Percentiles rank a stretch among this genome's conserved stretches.
Conservation (phyloP, 352 stramenopile genomes). For the Pythium pyrilobum region DNA sequence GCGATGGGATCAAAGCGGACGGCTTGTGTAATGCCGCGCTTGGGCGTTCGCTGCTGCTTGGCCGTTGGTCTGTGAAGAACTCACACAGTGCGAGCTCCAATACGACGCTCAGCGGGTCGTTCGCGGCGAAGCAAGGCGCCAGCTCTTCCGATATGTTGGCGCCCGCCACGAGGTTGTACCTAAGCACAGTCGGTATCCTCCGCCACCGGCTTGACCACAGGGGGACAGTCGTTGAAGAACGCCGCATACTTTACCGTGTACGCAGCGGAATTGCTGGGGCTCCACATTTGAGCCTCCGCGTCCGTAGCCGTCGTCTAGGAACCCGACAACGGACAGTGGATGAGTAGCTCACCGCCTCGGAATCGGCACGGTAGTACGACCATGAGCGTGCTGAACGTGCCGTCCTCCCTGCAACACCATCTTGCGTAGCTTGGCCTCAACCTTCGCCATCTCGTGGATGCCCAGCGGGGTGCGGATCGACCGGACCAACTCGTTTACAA, state of each 20-base stretch:
- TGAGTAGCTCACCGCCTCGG: constrained; percentile 6
- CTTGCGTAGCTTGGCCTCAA: constrained; percentile 33
- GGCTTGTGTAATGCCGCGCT: background rate
- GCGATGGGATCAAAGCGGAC: background rate
- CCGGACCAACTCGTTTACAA: constrained; percentile 7
- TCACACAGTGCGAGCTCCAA: constrained; percentile 2
- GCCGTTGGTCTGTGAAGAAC: constrained; percentile 4
- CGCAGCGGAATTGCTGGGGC: background rate
- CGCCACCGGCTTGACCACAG: constrained; percentile 13
- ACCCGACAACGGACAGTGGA: constrained; percentile 1
- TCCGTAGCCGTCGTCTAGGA: background rate
- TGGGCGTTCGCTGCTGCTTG: background rate
- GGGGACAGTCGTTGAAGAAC: constrained; percentile 17
- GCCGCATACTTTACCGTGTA: constrained; percentile 16
- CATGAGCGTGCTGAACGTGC: constrained; percentile 47
- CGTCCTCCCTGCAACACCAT: constrained; percentile 47
- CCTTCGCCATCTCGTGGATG: background rate
- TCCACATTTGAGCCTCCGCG: background rate
- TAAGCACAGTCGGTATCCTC: constrained; percentile 14
- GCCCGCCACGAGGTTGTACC: constrained; percentile 15
- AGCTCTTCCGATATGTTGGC: background rate
- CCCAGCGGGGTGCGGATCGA: constrained; percentile 7
- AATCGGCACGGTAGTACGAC: constrained; percentile 29
- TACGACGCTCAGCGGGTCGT: background rate
- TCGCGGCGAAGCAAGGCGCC: background rate